A percentile compares a stretch with the other conserved stretches of the same genome.
phyloP scores from a whole-genome alignment of 805 yeast species.

The Candida oleophila region DNA sequence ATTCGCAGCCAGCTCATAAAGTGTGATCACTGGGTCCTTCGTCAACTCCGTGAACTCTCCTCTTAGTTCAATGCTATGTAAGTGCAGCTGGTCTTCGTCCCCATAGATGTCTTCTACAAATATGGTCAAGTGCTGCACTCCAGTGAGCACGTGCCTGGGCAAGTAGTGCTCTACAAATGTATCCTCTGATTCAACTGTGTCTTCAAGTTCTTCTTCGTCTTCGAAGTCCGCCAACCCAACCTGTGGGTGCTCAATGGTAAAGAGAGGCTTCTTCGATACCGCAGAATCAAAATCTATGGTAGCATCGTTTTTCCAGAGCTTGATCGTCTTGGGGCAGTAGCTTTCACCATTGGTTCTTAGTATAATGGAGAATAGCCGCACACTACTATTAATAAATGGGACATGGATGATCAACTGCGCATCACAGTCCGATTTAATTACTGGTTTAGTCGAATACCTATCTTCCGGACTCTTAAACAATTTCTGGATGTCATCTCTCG shows the following conservation, averaged over 20 bases:
- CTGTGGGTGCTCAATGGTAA: constrained; percentile 60
- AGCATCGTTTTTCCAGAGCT: constrained; percentile 68
- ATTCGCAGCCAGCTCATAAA: constrained; percentile 90
- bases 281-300: constrained; percentile 73
- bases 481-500: constrained; percentile 44
- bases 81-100: constrained; percentile 51
- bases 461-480: constrained; percentile 55
- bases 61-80: constrained; percentile 75
- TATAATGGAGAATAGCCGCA: constrained; percentile 71
- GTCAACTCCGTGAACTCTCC: constrained; percentile 62
- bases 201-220: constrained; percentile 33
- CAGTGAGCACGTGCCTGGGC: constrained; percentile 73
- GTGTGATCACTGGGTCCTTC: constrained; percentile 69
- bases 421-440: constrained; percentile 72
- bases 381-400: constrained; percentile 72
- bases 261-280: constrained; percentile 47
- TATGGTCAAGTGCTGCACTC: constrained; percentile 63
- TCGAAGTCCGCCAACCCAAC: constrained; percentile 49
- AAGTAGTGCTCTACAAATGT: constrained; percentile 79
- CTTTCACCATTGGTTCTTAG: constrained; percentile 62
- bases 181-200: constrained; percentile 27
- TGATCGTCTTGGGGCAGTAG: constrained; percentile 67
- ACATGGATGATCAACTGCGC: constrained; percentile 73
- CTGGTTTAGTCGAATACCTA: constrained; percentile 47
- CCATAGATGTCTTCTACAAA: constrained; percentile 61